Percentiles rank a stretch among this genome's conserved stretches.
Evolutionary conservation across 2,329 filamentous ascomycete genomes (phyloP).

Genomic region (Xylariaceae sp.): DNA sequence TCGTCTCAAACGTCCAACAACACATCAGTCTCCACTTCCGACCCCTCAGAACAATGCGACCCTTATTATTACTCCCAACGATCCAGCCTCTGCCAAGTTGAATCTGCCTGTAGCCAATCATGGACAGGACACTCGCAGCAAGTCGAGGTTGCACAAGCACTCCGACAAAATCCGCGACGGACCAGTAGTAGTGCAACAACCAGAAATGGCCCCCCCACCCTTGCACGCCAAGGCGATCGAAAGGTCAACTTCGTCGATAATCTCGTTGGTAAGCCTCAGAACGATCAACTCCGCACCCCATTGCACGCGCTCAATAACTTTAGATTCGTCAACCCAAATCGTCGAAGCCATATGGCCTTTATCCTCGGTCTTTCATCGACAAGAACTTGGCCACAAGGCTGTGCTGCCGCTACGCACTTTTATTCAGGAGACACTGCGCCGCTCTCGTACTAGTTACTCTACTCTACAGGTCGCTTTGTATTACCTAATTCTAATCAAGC

Average conservation of each 20-base stretch:
- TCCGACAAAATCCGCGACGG: slow-evolving; percentile 69
- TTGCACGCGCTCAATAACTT: slow-evolving; percentile 45
- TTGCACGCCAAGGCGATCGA: slow-evolving; percentile 87
- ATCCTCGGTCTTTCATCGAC: slow-evolving; percentile 79
- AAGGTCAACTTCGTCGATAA: slow-evolving; percentile 96
- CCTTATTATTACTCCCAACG: slow-evolving; percentile 47
- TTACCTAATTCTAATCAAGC: slow-evolving; percentile 93
- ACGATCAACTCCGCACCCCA: slow-evolving; percentile 35
- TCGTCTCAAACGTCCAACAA: slow-evolving; percentile 75
- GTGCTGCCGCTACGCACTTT: slow-evolving; percentile 92
- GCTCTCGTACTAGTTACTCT: slow-evolving; percentile 96
- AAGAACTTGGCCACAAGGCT: slow-evolving; percentile 74
- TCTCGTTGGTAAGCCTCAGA: slow-evolving; percentile 85
- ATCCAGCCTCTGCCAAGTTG: slow-evolving; percentile 6
- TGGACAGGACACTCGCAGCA: slow-evolving; percentile 45
- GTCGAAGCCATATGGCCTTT: slow-evolving; percentile 97
- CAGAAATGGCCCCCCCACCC: slow-evolving; percentile 71
- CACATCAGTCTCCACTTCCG: slow-evolving; percentile 68
- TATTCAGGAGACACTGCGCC: slow-evolving; percentile 94
- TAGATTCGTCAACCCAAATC: slow-evolving; percentile 96
- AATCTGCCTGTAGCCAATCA: slow-evolving; percentile 28
- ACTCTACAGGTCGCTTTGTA: slow-evolving; percentile 96
- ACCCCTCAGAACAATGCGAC: slow-evolving; percentile 56
- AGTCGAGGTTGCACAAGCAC: slow-evolving; percentile 62
- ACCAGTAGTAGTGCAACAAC: slow-evolving; percentile 61